Conservation (phyloP, 2,329 filamentous ascomycete genomes). For the Exophiala viscosa region DNA sequence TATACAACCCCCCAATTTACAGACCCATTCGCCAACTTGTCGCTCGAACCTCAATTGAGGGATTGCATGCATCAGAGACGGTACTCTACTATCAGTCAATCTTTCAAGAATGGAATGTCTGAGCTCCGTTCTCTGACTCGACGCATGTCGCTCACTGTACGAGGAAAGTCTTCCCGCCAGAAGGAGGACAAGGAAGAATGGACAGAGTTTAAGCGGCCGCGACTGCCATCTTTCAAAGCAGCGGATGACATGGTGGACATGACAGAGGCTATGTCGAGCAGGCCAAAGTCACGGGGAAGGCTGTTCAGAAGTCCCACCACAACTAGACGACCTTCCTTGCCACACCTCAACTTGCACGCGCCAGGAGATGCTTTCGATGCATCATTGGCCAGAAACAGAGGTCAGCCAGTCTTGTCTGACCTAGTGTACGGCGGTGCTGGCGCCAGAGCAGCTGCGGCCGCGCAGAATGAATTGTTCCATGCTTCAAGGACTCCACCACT, state of each 20-base stretch:
- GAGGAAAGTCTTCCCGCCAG: constrained; percentile 16
- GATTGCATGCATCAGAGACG: constrained; percentile 20
- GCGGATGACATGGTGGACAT: constrained; percentile 24
- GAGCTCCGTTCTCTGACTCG: constrained; percentile 25
- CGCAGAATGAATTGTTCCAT: constrained; percentile 42
- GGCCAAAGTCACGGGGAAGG: constrained; percentile 18
- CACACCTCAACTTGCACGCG: constrained; percentile 23
- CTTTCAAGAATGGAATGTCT: constrained; percentile 25
- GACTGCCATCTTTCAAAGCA: constrained; percentile 8
- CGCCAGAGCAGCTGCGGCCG: constrained; percentile 47
- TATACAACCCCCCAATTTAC: constrained; percentile 11
- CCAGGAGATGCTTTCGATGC: constrained; percentile 4
- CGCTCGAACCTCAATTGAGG: constrained; percentile 1
- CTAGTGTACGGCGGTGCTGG: constrained; percentile 42
- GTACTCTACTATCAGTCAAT: constrained; percentile 24
- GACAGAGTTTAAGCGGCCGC: constrained; percentile 13
- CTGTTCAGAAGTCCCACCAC: constrained; percentile 15
- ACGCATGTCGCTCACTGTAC: constrained; percentile 28
- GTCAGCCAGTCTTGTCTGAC: constrained; percentile 40
- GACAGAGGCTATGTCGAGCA: constrained; percentile 17
- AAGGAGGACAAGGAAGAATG: constrained; percentile 26
- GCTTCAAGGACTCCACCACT: constrained; percentile 28
- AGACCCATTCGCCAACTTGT: constrained; percentile 22
- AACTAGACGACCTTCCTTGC: constrained; percentile 25
- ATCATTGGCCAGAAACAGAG: constrained; percentile 28